A percentile compares a stretch with the other conserved stretches of the same genome.
Conservation (phyloP, 345 rosid species). For the Punica granatum region DNA sequence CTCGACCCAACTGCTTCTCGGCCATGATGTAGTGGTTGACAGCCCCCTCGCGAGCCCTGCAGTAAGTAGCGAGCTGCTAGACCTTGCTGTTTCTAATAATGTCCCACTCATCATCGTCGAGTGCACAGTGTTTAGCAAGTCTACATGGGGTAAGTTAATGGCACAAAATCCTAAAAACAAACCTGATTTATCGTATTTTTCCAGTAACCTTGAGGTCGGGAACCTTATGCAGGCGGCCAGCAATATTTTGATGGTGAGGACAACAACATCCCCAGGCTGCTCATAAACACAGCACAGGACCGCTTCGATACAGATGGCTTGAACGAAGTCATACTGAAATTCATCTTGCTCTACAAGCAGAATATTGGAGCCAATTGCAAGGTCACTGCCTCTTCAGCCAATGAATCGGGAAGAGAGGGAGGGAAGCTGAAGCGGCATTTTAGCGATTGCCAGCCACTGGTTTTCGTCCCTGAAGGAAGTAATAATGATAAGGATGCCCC, state of each 20-base stretch:
- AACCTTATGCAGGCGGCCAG: neutral
- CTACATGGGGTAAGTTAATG: too few relatives aligned
- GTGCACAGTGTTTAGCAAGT: too few relatives aligned
- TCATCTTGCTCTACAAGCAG: neutral
- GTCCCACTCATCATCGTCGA: neutral
- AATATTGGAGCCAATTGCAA: neutral
- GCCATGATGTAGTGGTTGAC: neutral
- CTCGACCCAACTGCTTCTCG: constrained; percentile 1
- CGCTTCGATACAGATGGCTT: neutral
- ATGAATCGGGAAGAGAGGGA: neutral
- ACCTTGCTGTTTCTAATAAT: neutral
- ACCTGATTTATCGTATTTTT: neutral
- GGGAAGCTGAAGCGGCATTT: neutral
- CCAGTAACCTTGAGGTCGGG: neutral
- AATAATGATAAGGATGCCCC: neutral
- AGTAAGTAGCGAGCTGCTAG: neutral
- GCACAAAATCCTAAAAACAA: neutral
- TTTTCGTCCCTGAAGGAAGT: neutral
- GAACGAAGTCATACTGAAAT: neutral
- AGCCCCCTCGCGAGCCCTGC: neutral
- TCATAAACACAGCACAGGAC: neutral
- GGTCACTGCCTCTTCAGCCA: neutral
- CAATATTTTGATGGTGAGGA: neutral
- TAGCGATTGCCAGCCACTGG: neutral
- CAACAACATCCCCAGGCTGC: neutral